A percentile compares a stretch with the other conserved stretches of the same genome.
Conservation (phyloP, 2,329 filamentous ascomycete species). For the Fusarium brevicatenulatum region DNA sequence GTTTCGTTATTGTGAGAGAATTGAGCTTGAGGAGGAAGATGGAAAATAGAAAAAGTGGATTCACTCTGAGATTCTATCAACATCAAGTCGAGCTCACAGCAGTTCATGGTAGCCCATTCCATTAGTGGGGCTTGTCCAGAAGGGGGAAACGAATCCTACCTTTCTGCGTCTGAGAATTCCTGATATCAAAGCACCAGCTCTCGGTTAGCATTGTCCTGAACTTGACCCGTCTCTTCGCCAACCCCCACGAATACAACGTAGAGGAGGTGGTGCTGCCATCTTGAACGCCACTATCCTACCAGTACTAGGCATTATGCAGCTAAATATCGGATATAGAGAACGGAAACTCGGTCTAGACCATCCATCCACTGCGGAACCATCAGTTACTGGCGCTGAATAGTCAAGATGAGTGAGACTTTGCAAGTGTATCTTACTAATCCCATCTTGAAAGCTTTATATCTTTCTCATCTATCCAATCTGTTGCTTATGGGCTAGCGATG, state of each 20-base stretch:
- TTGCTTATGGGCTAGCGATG: accelerated
- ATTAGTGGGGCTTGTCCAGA: not conserved
- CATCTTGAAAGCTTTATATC: accelerated
- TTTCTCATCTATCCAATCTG: accelerated
- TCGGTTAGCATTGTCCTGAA: not conserved
- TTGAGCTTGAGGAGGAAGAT: not conserved
- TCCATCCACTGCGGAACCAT: not conserved
- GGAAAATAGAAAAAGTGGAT: not conserved
- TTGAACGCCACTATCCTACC: not conserved
- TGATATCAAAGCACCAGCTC: not conserved
- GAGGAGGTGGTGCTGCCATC: not conserved
- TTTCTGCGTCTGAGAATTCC: not conserved
- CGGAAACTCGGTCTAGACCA: not conserved
- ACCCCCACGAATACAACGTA: not conserved
- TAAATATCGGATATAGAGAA: not conserved
- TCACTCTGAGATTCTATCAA: not conserved
- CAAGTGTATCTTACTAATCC: no score
- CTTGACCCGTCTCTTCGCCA: not conserved
- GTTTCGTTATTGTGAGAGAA: not conserved
- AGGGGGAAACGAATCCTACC: not conserved
- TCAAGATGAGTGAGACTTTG: not conserved
- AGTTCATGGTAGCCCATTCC: not conserved
- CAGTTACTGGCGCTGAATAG: not conserved
- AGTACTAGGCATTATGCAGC: not conserved
- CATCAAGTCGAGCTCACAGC: not conserved